Conservation (phyloP, 495 filamentous ascomycete species). For the Xylaria grammica region DNA sequence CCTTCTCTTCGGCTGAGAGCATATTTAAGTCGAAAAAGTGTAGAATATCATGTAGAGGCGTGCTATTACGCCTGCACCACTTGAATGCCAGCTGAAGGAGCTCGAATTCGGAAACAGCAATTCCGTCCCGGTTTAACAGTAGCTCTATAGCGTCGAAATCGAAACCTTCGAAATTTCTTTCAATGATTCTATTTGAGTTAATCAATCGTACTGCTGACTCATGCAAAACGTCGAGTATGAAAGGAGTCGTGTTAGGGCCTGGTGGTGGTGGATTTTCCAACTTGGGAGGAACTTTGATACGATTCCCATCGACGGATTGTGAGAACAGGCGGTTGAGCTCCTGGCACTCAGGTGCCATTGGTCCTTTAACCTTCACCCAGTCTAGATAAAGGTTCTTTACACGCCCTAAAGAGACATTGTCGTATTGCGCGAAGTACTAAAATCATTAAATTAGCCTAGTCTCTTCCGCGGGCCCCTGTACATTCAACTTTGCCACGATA, state of each 20-base stretch:
- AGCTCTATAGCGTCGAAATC: constrained; percentile 45
- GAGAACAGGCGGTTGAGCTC: constrained; percentile 60
- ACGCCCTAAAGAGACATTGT: constrained; percentile 51
- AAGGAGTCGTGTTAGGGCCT: constrained; percentile 32
- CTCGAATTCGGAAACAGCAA: constrained; percentile 57
- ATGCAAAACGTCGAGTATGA: constrained; percentile 56
- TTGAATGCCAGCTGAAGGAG: constrained; percentile 46
- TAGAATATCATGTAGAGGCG: constrained; percentile 39
- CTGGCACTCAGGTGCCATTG: constrained; percentile 55
- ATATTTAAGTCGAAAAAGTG: constrained; percentile 51
- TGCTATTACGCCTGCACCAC: constrained; percentile 48
- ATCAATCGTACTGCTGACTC: constrained; percentile 32
- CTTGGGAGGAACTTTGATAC: constrained; percentile 48
- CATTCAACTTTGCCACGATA: too few relatives aligned
- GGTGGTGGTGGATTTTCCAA: constrained; percentile 47
- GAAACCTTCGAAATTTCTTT: constrained; percentile 30
- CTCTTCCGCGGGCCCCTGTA: too few relatives aligned
- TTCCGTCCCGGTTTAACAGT: constrained; percentile 45
- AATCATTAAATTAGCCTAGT: background rate
- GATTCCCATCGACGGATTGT: constrained; percentile 57
- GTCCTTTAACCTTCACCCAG: constrained; percentile 52
- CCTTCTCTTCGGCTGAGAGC: constrained; percentile 46
- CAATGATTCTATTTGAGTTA: background rate
- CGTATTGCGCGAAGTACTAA: constrained; percentile 55
- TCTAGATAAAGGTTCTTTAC: constrained; percentile 59